Conservation (phyloP, 495 filamentous ascomycete species). For the Hyaloscypha finlandica region DNA sequence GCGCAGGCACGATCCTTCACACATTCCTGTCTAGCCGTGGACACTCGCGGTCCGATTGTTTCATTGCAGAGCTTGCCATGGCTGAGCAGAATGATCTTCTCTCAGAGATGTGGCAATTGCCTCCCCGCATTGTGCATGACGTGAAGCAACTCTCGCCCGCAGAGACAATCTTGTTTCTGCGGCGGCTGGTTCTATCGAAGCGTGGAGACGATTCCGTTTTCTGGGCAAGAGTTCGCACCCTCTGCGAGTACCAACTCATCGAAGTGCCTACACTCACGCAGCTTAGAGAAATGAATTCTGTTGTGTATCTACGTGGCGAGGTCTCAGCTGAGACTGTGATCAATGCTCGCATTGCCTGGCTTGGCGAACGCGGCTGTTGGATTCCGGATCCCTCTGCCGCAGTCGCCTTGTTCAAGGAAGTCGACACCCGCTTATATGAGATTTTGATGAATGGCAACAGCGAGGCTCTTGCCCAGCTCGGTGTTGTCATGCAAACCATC, state of each 20-base stretch:
- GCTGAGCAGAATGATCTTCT: constrained; percentile 39
- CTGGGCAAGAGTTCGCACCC: constrained; percentile 38
- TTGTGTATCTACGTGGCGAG: constrained; percentile 47
- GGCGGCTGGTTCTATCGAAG: constrained; percentile 46
- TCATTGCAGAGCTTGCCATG: constrained; percentile 50
- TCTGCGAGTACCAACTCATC: constrained; percentile 50
- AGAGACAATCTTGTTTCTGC: constrained; percentile 52
- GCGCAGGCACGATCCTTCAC: constrained; percentile 54
- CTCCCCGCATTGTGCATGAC: constrained; percentile 48
- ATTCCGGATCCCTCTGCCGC: constrained; percentile 43
- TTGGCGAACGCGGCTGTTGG: constrained; percentile 46
- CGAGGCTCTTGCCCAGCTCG: not conserved
- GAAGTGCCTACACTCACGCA: constrained; percentile 52
- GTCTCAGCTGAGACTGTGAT: constrained; percentile 40
- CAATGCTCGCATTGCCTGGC: constrained; percentile 51
- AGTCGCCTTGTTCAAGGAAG: constrained; percentile 48
- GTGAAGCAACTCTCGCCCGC: constrained; percentile 52
- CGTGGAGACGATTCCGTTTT: constrained; percentile 20
- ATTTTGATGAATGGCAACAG: constrained; percentile 44
- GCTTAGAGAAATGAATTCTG: constrained; percentile 49
- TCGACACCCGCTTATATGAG: constrained; percentile 42
- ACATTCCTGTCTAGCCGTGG: constrained; percentile 55
- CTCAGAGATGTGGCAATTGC: constrained; percentile 40
- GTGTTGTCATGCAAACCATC: too few species aligned
- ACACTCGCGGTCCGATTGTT: constrained; percentile 51